These are phyloP conservation scores for Talinum fruticosum DNA, from an alignment of 148 eudicot species.

Conservation along the genomic window DNA sequence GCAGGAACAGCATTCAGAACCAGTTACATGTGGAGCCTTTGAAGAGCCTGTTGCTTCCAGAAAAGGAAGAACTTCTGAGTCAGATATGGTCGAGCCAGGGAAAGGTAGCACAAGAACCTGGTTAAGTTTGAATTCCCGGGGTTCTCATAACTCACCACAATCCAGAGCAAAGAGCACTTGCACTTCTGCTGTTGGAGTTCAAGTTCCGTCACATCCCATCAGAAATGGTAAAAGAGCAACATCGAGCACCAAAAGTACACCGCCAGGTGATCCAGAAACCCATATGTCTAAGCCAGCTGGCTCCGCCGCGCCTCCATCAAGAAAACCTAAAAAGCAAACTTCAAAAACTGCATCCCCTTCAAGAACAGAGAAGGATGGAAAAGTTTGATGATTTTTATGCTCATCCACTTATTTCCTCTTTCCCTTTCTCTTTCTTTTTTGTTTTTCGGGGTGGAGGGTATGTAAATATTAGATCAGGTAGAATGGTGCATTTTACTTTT, in stretches of 20 bases:
- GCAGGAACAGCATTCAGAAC: conserved; percentile 23
- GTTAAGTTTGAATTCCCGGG: conserved; percentile 50
- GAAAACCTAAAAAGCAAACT: conserved; percentile 33
- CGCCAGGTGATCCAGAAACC: not conserved
- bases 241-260: conserved; percentile 17
- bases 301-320: not conserved
- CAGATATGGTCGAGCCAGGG: conserved; percentile 18
- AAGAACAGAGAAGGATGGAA: conserved; percentile 22
- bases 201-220: conserved; percentile 21
- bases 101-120: conserved; percentile 32
- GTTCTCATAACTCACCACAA: conserved; percentile 16
- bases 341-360: conserved; percentile 14
- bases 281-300: conserved; percentile 23
- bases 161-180: conserved; percentile 12
- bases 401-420: not conserved
- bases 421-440: no score
- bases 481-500: not conserved
- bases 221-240: conserved; percentile 26
- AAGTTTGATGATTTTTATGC: conserved; percentile 4
- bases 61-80: conserved; percentile 17
- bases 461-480: not conserved
- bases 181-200: conserved; percentile 13
- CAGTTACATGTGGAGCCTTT: conserved; percentile 16
- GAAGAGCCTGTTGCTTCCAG: conserved; percentile 17
- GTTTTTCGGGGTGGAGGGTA: not conserved